phyloP scores from a whole-genome alignment of 2,329 filamentous ascomycete species.

The Ascochyta lentis region DNA sequence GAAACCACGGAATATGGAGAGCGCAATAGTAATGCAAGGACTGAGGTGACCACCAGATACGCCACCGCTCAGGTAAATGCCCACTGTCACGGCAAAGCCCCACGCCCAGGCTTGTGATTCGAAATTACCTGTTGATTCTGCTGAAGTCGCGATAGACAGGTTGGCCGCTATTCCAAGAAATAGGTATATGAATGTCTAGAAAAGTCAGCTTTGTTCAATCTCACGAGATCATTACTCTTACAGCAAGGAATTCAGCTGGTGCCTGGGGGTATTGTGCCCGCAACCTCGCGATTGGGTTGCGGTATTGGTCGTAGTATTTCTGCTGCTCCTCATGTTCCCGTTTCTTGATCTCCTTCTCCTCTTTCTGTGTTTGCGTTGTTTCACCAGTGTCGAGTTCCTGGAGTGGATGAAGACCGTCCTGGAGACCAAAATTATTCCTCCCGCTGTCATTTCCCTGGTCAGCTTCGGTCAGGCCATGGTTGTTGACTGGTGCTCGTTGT shows the following conservation, averaged over 20 bases:
- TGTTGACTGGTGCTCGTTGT: slow-evolving; percentile 31
- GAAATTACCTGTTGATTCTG: slow-evolving; percentile 47
- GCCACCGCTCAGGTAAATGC: slow-evolving; percentile 55
- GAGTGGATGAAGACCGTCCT: slow-evolving; percentile 53
- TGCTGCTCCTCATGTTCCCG: slow-evolving; percentile 55
- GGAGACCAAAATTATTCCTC: slow-evolving; percentile 49
- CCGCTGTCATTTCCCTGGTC: slow-evolving; percentile 18
- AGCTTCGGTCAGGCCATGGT: slow-evolving; percentile 29
- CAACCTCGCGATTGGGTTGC: slow-evolving; percentile 60
- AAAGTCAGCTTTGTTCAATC: slow-evolving; percentile 32
- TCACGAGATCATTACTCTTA: slow-evolving; percentile 26
- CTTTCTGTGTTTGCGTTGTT: slow-evolving; percentile 42
- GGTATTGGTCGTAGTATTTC: slow-evolving; percentile 57
- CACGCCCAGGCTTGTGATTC: slow-evolving; percentile 51
- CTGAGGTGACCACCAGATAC: slow-evolving; percentile 59
- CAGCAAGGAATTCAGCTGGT: slow-evolving; percentile 61
- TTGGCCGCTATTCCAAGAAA: slow-evolving; percentile 59
- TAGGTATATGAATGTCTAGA: slow-evolving; percentile 36
- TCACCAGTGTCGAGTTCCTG: slow-evolving; percentile 32
- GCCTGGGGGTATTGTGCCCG: slow-evolving; percentile 61
- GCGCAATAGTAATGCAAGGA: slow-evolving; percentile 53
- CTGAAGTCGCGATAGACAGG: slow-evolving; percentile 56
- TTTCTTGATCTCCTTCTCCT: slow-evolving; percentile 47
- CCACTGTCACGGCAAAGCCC: slow-evolving; percentile 63
- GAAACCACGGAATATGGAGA: slow-evolving; percentile 65